Base-by-base conservation (phyloP, 495 filamentous ascomycete genomes). In the Hypomontagnella submonticulosa region DNA sequence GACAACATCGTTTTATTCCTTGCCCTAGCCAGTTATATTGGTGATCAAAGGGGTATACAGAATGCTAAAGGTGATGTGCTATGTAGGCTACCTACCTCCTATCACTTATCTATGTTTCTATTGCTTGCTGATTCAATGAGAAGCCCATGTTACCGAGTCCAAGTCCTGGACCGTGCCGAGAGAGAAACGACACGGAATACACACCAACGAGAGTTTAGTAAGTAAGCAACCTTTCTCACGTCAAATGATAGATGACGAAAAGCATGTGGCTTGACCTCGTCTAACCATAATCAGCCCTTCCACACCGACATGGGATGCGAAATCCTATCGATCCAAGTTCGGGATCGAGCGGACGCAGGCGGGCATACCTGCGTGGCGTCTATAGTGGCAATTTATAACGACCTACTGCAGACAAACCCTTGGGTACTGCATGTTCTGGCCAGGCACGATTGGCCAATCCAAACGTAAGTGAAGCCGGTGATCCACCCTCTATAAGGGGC, bases 1-100 rank as follows among this genome's bases (percentile, higher is more conserved):
- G 83, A 86, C 27, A 82, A 83, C 44, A 66, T 78, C 12, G 71
- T 77, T 5, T 61, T 85, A 11, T 85, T 83, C 60, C 71, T 85
- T 15, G 84, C 78, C 3, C 63, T 85, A 30, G 75, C 81, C 3
- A 81, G 77, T 61, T 80, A 87, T 51, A 75, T 87, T 16, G 84
- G 77, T 9, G 76, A 80, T 27, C 60, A 76, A 19, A 71, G 84
- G 50, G 85, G 84, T 1, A 19, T 81, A 4, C 84, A 87, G 50
- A 80, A 79, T 57, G 65, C 71, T 4, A 72, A 76, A 48, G 82
- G 83, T 5, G 73, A 75, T 13, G 78, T 83, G 71, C 20, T 85
- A 16, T 76, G 83, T 84, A 70, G 54, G 79, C 55, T 42, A 43
- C 42, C 27, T 34, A 23, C 55, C 37, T 38, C 42, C 27, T 34